Evolutionary conservation across 192 early-diverging fungal species (phyloP), one percentile per base, ranked within the genome.

Genomic region (Coemansia sp.): DNA sequence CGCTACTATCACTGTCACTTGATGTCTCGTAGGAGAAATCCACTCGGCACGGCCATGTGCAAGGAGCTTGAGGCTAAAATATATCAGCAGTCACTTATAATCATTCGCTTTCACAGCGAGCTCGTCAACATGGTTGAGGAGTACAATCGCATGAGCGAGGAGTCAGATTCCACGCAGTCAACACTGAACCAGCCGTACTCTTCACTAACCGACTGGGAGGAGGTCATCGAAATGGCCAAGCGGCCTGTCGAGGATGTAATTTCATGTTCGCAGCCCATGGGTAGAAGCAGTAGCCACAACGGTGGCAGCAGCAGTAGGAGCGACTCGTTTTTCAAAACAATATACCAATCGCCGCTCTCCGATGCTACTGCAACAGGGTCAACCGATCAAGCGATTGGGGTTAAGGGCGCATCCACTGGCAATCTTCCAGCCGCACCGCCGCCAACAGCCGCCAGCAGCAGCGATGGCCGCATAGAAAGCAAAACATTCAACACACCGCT

Each of bases 161-260:
- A 42, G 25, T 37, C 51, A 1, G 70, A 72, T 35, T 45, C 18
- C 16, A 57, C 56, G 2, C 63, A 61, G 28, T 57, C 55, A n/a
- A 57, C 55, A 12, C n/a, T 57, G 31, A 57, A 57, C n/a, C 61
- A 58, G 45, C 48, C 21, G 48, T 21, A 56, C 7, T 75, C 78
- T 15, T 72, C 66, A 61, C 70, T 61, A 30, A 63, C 69, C 37
- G 79, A 72, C 63, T 81, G 79, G 79, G 70, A 81, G 61, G 73
- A 81, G 66, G 79, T 81, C 35, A 72, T 81, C 16, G 63, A 75
- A 23, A 70, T 81, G 73, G 66, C 79, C 29, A 66, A 68, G 25
- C 48, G 49, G 48, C 64, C 79, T 5, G 31, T 70, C 49, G 70
- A 81, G 18, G 21, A 16, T 35, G 13, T 72, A 15, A 12, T 30